Conservation (phyloP, 768 basidiomycete genomes). For the Lentinula guzmanii region DNA sequence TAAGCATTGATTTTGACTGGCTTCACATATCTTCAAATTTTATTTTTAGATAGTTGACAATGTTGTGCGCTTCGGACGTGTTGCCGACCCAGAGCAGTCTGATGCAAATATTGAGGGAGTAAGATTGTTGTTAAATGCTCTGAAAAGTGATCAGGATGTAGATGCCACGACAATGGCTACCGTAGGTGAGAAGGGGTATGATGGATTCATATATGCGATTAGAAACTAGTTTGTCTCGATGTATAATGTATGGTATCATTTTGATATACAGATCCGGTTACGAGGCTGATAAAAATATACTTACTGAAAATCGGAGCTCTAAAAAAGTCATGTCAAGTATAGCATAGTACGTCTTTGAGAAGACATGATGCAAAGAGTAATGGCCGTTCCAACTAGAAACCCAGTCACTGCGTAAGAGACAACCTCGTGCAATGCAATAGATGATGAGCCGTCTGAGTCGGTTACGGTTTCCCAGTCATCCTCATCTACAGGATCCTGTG, state of each 20-base stretch:
- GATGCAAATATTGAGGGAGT: conserved; percentile 38
- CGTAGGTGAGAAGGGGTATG: conserved; percentile 46
- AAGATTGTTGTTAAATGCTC: conserved; percentile 32
- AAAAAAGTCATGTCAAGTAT: conserved; percentile 16
- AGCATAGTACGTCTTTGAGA: conserved; percentile 42
- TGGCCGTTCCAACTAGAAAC: conserved; percentile 52
- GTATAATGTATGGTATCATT: not conserved
- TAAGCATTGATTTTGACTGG: conserved; percentile 20
- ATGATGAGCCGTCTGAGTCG: not conserved
- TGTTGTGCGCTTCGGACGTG: conserved; percentile 44
- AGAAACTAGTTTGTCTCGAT: conserved; percentile 17
- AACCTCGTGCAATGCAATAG: conserved; percentile 22
- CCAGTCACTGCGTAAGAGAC: conserved; percentile 46
- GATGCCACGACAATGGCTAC: conserved; percentile 46
- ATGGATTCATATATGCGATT: conserved; percentile 48
- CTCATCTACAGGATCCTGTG: not conserved
- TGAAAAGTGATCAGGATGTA: conserved; percentile 45
- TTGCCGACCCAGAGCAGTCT: conserved; percentile 31
- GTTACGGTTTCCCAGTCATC: not conserved
- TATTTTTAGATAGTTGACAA: conserved; percentile 53
- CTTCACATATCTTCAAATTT: not conserved
- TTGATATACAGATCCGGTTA: not conserved
- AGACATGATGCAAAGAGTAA: conserved; percentile 45
- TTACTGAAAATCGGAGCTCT: not conserved
- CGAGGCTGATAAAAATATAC: not conserved